Percentiles rank a stretch among this genome's conserved stretches.
Evolutionary conservation across 495 filamentous ascomycete genomes (phyloP).

Genomic region (Podospora pseudoanserina): DNA sequence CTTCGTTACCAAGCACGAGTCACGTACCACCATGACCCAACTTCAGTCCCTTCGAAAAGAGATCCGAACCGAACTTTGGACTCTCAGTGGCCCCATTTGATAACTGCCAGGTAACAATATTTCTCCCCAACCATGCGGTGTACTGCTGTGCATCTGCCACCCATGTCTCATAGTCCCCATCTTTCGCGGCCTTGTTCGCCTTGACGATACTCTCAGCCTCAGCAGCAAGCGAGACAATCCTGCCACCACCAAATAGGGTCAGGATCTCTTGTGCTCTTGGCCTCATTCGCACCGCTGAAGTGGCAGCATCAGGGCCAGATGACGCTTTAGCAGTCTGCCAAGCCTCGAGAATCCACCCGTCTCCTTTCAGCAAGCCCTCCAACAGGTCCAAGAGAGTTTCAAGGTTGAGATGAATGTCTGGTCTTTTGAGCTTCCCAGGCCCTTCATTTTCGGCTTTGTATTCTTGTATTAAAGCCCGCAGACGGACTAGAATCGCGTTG

Average conservation of each 20-base stretch:
- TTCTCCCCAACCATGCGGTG: conserved; percentile 68
- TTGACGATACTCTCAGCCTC: conserved; percentile 64
- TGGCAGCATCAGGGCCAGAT: conserved; percentile 6
- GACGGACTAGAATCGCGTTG: conserved; percentile 60
- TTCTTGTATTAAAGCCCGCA: conserved; percentile 53
- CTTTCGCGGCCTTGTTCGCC: conserved; percentile 13
- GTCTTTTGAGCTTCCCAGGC: conserved; percentile 31
- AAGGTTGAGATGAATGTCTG: conserved; percentile 39
- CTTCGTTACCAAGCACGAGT: background rate
- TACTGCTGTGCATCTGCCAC: conserved; percentile 62
- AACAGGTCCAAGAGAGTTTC: conserved; percentile 42
- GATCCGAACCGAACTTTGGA: conserved; percentile 52
- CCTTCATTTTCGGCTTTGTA: conserved; percentile 28
- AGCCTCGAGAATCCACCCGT: conserved; percentile 51
- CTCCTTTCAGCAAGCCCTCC: conserved; percentile 54
- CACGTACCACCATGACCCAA: conserved; percentile 69
- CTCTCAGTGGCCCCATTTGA: conserved; percentile 38
- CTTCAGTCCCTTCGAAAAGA: conserved; percentile 63
- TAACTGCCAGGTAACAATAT: conserved; percentile 53
- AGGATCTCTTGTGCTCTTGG: conserved; percentile 42
- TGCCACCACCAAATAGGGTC: conserved; percentile 62
- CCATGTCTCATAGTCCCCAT: conserved; percentile 49
- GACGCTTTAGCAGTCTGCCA: conserved; percentile 33
- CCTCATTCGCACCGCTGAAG: conserved; percentile 13
- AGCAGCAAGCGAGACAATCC: conserved; percentile 65